Evolutionary conservation across 2,329 filamentous ascomycete genomes (phyloP), one percentile per base, ranked within the genome.

Genomic region (Cytospora chrysosperma): DNA sequence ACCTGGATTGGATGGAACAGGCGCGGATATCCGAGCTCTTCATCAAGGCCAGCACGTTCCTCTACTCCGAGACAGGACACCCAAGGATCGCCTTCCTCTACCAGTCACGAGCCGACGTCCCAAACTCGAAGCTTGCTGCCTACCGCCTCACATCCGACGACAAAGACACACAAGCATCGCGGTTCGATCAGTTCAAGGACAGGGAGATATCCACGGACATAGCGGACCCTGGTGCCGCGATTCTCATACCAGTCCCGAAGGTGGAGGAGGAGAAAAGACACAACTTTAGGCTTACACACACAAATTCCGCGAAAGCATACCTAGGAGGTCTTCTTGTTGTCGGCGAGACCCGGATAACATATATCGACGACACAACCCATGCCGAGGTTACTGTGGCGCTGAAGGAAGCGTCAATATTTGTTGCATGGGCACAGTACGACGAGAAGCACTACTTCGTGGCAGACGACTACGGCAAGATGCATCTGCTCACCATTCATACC

Each of bases 401-500:
- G 2, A 81, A 86, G 0, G 88, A 94, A 62, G 85, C 93, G 0
- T 92, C 90, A 3, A 88, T 97, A 40, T 98, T 96, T 69, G 89
- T 95, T n/a, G 88, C 92, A 2, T 99, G 94, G 93, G 90, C 91
- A 67, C 86, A 89, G 70, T 88, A 95, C 58, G 91, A 98, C 70
- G 86, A 87, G 27, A 88, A 89, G 47, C 85, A 89, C 70, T 98
- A 93, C 78, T 81, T 97, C n/a, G 78, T 99, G 2, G 93, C 90
- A 1, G 95, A 99, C 73, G 93, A 97, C 70, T 97, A 95, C 72
- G 94, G 95, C 19, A 85, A 84, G 56, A 76, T 99, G 27, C 93
- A 94, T 72, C 79, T 97, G n/a, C 79, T 99, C 43, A 92, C 92
- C 73, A 85, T 99, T 15, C 76, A 90, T 17, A 82, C 92, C 2